Evolutionary conservation across 164 flowering plant genomes (phyloP), one percentile per base, ranked within the genome.

Genomic region (Brasenia schreberi): DNA sequence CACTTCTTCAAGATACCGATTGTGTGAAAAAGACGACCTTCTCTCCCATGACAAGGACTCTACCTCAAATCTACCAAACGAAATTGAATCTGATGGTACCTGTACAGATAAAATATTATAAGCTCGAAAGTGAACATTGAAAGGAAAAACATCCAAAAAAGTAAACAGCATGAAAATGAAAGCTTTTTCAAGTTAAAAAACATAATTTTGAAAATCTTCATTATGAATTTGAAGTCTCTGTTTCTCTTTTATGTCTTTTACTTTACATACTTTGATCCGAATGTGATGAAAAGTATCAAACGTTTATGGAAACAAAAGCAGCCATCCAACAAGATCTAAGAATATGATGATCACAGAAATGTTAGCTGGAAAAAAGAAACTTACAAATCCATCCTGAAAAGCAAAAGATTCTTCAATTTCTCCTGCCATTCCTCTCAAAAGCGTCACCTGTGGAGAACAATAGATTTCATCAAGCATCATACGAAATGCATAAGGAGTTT

Each of bases 51-150:
- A 75, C 62, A 89, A 76, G 6, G 85, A 65, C 64, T 92, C 94
- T 39, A 63, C 71, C 62, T 87, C 96, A 78, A 87, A 92, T 76
- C 88, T 87, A 66, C 97, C 97, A 76, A 92, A 88, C 61, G 98
- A 90, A 66, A 92, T 78, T 17, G 98, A 92, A 17, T 88, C 91
- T 45, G 90, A 85, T 72, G 83, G 90, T 42, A 59, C 18, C 19
- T 61, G 33, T 61, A 59, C 42, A 59, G 19, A 16, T 6, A 9
- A 19, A 42, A 58, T 39, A 33, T 42, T 23, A 19, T 5, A 42
- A 5, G 42, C 14, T 53, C 12, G 2, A 4, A 39, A 23, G 4
- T 6, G 23, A 6, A 45, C 5, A 18, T 60, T 6, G 18, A 19
- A 53, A 52, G 23, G 59, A 53, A 53, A 66, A 11, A 18, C n/a